Percentiles rank a stretch among this genome's conserved stretches.
Evolutionary conservation across 257 asterid genomes (phyloP).

Genomic region (Nicotiana undulata): DNA sequence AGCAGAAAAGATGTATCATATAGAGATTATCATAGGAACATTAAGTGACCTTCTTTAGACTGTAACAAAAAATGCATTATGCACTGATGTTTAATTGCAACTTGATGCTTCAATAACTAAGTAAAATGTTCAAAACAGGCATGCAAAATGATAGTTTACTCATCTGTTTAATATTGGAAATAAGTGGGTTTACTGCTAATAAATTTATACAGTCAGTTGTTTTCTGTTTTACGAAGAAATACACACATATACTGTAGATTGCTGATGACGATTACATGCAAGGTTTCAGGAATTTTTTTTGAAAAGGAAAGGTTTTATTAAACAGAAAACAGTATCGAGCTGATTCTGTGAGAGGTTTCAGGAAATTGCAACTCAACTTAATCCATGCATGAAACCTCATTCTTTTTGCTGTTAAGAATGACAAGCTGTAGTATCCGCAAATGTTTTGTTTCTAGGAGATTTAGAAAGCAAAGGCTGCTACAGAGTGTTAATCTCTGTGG

Average conservation of each 20-base stretch:
- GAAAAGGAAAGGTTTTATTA: no score
- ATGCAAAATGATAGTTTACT: background rate
- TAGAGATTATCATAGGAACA: background rate
- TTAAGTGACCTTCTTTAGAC: background rate
- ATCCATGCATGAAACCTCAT: background rate
- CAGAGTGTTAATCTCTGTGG: background rate
- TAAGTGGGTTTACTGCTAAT: background rate
- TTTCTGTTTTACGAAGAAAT: background rate
- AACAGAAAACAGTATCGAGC: no score
- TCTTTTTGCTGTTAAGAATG: background rate
- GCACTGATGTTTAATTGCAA: background rate
- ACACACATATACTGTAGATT: background rate
- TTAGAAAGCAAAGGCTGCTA: background rate
- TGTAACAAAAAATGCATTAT: background rate
- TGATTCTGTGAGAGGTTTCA: background rate
- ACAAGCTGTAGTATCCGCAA: background rate
- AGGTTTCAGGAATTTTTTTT: no score
- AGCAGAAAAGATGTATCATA: background rate
- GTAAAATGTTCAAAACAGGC: background rate
- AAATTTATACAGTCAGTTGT: background rate
- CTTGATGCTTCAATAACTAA: background rate
- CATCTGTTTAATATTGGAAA: background rate
- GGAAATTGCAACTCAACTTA: background rate
- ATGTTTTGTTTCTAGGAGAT: background rate
- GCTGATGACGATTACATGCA: background rate